Evolutionary conservation across 805 yeast genomes (phyloP).

Genomic region (Hanseniaspora occidentalis): DNA sequence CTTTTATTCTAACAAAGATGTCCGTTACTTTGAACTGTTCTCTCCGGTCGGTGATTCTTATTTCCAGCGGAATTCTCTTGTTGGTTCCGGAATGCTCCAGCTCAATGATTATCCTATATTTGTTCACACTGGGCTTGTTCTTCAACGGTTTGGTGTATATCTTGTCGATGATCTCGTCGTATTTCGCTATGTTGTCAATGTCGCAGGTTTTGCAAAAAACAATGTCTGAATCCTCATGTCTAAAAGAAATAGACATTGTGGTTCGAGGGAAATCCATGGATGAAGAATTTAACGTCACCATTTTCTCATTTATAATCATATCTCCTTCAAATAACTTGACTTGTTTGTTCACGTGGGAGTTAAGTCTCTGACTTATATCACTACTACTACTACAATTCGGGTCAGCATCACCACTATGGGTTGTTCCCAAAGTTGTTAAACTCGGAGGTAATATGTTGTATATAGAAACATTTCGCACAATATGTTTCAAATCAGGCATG

Average conservation of each 20-base stretch:
- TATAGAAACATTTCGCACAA: conserved; percentile 8
- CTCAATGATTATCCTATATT: too few species aligned
- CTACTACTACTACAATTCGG: not conserved
- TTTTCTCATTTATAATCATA: conserved; percentile 12
- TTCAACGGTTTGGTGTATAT: conserved; percentile 9
- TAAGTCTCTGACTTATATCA: not conserved
- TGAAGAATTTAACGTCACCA: conserved; percentile 6
- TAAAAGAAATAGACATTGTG: conserved; percentile 13
- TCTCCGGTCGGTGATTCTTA: conserved; percentile 9
- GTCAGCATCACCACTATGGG: not conserved
- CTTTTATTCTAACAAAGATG: conserved; percentile 17
- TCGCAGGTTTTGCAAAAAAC: conserved; percentile 14
- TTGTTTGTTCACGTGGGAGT: conserved; percentile 1
- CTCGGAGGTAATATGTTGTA: conserved; percentile 15
- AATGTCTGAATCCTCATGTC: conserved; percentile 5
- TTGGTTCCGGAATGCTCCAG: conserved; percentile 10
- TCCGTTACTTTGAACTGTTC: conserved; percentile 15
- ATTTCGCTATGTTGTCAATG: conserved; percentile 11
- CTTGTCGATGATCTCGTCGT: conserved; percentile 10
- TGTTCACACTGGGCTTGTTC: conserved; percentile 7
- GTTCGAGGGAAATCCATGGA: conserved; percentile 7
- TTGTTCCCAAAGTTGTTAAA: conserved; percentile 5
- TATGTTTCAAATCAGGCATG: conserved; percentile 8
- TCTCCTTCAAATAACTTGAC: conserved; percentile 12
- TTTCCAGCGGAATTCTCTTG: conserved; percentile 13